A percentile compares a stretch with the other conserved stretches of the same genome.
phyloP scores from a whole-genome alignment of 148 eudicot species.

The Salicornia ramosissima region DNA sequence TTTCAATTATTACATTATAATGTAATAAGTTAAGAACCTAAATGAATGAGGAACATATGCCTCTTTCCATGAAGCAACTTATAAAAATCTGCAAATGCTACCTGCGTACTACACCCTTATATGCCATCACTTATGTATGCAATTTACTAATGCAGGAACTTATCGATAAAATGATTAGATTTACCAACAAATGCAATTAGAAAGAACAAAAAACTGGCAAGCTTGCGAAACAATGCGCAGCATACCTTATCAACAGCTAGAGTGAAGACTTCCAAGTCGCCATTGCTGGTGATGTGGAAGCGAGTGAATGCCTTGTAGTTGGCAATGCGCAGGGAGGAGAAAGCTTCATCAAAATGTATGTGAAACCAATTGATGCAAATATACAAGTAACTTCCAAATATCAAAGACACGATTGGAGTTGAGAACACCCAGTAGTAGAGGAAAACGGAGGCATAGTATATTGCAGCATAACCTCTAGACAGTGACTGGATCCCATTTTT shows the following conservation, averaged over 20 bases:
- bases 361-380: slow-evolving; percentile 94
- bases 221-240: background rate
- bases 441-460: slow-evolving; percentile 94
- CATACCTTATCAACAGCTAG: slow-evolving; percentile 97
- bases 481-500: slow-evolving; percentile 76
- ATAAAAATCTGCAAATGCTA: no score
- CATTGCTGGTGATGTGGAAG: slow-evolving; percentile 61
- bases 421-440: slow-evolving; percentile 98
- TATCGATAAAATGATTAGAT: no score
- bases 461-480: slow-evolving; percentile 66
- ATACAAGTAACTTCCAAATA: slow-evolving; percentile 95
- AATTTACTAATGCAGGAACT: no score
- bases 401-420: slow-evolving; percentile 92
- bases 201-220: background rate
- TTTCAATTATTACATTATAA: no score
- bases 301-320: slow-evolving; percentile 97
- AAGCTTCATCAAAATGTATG: slow-evolving; percentile 97
- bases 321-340: slow-evolving; percentile 95
- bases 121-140: no score
- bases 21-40: no score
- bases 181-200: no score
- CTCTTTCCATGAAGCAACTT: no score
- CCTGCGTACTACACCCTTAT: no score
- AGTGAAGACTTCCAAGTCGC: slow-evolving; percentile 88
- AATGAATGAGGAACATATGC: no score